A percentile compares a stretch with the other conserved stretches of the same genome.
phyloP scores from a whole-genome alignment of 2,329 filamentous ascomycete species.

The Ophiostoma himal-ulmi region DNA sequence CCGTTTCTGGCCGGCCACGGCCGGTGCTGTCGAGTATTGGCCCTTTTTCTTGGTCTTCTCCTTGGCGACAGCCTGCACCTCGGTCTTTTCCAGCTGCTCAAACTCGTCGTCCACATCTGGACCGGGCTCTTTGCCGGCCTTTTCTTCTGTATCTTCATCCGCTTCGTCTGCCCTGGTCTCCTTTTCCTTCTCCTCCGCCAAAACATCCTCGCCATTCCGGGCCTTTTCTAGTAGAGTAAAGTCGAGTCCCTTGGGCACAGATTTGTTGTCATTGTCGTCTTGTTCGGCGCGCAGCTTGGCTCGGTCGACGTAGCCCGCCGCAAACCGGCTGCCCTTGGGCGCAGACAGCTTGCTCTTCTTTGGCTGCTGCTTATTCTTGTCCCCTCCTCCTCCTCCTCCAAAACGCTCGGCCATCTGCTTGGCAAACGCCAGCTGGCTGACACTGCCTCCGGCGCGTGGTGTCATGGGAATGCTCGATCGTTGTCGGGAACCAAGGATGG shows the following conservation, averaged over 20 bases:
- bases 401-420: slow-evolving; percentile 75
- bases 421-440: slow-evolving; percentile 63
- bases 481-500: slow-evolving; percentile 67
- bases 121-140: slow-evolving; percentile 22
- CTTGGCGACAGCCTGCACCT: slow-evolving; percentile 49
- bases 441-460: slow-evolving; percentile 63
- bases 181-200: slow-evolving; percentile 31
- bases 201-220: slow-evolving; percentile 63
- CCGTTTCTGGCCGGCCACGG: slow-evolving; percentile 54
- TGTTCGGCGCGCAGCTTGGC: slow-evolving; percentile 48
- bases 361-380: slow-evolving; percentile 34
- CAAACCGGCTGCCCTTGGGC: slow-evolving; percentile 77
- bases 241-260: slow-evolving; percentile 76
- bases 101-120: slow-evolving; percentile 61
- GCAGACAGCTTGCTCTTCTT: slow-evolving; percentile 74
- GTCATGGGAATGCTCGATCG: slow-evolving; percentile 88
- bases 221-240: slow-evolving; percentile 69
- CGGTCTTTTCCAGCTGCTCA: slow-evolving; percentile 50
- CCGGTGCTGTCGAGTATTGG: slow-evolving; percentile 48
- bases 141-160: slow-evolving; percentile 26
- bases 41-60: slow-evolving; percentile 55
- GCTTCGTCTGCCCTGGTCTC: slow-evolving; percentile 43
- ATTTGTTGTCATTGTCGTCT: slow-evolving; percentile 45
- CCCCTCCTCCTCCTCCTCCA: slow-evolving; percentile 44
- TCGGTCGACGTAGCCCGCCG: slow-evolving; percentile 77